Percentiles rank a stretch among this genome's conserved stretches.
Conservation (phyloP, 164 flowering plant genomes). For the Nymphaea colorata region DNA sequence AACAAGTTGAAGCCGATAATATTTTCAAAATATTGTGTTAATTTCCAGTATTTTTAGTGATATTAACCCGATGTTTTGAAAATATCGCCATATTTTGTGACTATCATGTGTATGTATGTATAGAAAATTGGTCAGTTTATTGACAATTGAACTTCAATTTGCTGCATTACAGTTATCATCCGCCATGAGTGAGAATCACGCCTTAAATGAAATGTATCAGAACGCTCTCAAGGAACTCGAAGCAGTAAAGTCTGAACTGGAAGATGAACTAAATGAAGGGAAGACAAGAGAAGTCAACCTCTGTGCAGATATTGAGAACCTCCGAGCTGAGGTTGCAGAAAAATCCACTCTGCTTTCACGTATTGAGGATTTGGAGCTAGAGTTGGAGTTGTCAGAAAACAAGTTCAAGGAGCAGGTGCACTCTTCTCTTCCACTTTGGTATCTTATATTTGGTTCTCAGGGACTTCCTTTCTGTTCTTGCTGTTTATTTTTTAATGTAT, state of each 20-base stretch:
- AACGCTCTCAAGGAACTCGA: slow-evolving; percentile 54
- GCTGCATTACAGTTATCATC: slow-evolving; percentile 48
- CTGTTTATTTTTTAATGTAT: not conserved
- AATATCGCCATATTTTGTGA: not conserved
- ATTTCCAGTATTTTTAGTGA: too few species aligned
- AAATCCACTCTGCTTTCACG: slow-evolving; percentile 36
- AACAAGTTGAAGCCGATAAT: not conserved
- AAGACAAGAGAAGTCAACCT: slow-evolving; percentile 30
- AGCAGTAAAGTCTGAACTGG: slow-evolving; percentile 34
- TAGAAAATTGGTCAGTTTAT: not conserved
- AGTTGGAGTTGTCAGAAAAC: slow-evolving; percentile 33
- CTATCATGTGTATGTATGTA: not conserved
- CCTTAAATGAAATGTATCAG: slow-evolving; percentile 44
- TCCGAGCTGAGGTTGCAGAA: slow-evolving; percentile 46
- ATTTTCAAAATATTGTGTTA: too few species aligned
- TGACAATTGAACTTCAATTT: not conserved
- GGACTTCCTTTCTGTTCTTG: not conserved
- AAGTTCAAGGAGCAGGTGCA: slow-evolving; percentile 51
- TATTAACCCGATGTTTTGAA: too few species aligned
- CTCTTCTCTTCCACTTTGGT: too few species aligned
- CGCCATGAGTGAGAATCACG: slow-evolving; percentile 60
- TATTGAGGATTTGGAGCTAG: slow-evolving; percentile 46
- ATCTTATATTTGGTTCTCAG: too few species aligned
- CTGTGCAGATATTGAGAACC: slow-evolving; percentile 37
- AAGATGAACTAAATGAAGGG: slow-evolving; percentile 45